Evolutionary conservation across 2,329 filamentous ascomycete genomes (phyloP).

Genomic region (Tolypocladium cylindrosporum): DNA sequence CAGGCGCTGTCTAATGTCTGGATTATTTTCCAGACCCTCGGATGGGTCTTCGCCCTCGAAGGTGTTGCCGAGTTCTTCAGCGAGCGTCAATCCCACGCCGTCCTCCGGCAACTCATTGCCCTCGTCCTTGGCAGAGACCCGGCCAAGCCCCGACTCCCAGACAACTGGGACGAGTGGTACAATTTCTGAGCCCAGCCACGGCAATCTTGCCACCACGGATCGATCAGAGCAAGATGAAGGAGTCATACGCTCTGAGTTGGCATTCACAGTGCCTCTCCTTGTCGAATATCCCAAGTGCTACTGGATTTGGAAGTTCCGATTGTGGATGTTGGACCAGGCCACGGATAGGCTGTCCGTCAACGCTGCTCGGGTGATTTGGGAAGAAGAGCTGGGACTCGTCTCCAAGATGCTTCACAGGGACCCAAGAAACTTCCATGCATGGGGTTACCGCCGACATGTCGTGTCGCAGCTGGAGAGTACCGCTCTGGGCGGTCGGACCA

Average conservation of each 20-base stretch:
- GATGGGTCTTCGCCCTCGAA: constrained; percentile 42
- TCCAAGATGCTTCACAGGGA: constrained; percentile 83
- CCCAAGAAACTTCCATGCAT: constrained; percentile 90
- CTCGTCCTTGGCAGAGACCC: constrained; percentile 43
- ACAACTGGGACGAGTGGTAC: background rate
- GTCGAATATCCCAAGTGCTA: constrained; percentile 91
- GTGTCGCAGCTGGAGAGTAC: constrained; percentile 63
- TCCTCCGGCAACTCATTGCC: constrained; percentile 51
- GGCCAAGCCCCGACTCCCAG: constrained; percentile 26
- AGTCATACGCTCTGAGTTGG: constrained; percentile 62
- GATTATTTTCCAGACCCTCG: constrained; percentile 44
- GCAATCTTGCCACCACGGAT: background rate
- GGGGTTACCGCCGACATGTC: constrained; percentile 79
- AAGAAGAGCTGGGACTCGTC: constrained; percentile 71
- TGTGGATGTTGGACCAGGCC: constrained; percentile 71
- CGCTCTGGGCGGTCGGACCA: constrained; percentile 42
- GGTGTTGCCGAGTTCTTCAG: constrained; percentile 42
- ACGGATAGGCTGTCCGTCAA: constrained; percentile 49
- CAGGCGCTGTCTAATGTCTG: constrained; percentile 56
- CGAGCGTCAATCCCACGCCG: constrained; percentile 45
- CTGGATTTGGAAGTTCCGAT: constrained; percentile 97
- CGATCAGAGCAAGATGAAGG: constrained; percentile 8
- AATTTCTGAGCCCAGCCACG: background rate
- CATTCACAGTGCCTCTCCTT: constrained; percentile 75
- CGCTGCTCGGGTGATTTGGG: constrained; percentile 61